Evolutionary conservation across 2,329 filamentous ascomycete genomes (phyloP), one percentile per base, ranked within the genome.

Genomic region (Colletotrichum abscissum): DNA sequence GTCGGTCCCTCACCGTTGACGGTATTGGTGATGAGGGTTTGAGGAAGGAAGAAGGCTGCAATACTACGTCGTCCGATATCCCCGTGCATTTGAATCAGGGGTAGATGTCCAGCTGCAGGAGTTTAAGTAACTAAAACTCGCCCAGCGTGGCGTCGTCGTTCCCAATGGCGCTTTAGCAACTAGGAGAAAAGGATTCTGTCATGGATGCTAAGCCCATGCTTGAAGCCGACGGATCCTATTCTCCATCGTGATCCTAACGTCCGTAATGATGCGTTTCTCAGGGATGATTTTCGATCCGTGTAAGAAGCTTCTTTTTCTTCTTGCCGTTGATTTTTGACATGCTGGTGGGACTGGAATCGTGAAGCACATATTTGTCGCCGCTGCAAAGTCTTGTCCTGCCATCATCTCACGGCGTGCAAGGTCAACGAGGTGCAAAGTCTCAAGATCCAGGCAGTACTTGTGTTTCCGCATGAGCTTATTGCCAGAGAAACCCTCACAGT

Each of bases 41-140:
- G 22, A 26, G 26, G 11, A 12, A 69, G 35, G 46, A n/a, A 28
- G 42, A 46, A 49, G 67, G 33, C 49, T 73, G 67, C 71, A 62
- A 62, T 70, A 60, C 67, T 63, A 66, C 71, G 38, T 73, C 60
- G 67, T 62, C 71, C 67, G 67, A 66, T 62, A 65, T 26, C 55
- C 16, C 28, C 28, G 16, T 70, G 55, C 56, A 65, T 65, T 65
- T 62, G 70, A 56, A 60, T 70, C 67, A 70, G 70, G 70, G 70
- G 70, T 56, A 66, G 56, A 56, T 63, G 22, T 28, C 67, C 22
- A 66, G 42, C 42, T 49, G 70, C 70, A 70, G 49, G 70, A 65
- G 60, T 35, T 73, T 65, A 46, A 70, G 24, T 57, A 35, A 56
- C 33, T 62, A 42, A 19, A 7, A 26, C 52, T 16, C 19, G 26